Evolutionary conservation across 306 rosid genomes (phyloP).

Genomic region (Castanospermum australe): DNA sequence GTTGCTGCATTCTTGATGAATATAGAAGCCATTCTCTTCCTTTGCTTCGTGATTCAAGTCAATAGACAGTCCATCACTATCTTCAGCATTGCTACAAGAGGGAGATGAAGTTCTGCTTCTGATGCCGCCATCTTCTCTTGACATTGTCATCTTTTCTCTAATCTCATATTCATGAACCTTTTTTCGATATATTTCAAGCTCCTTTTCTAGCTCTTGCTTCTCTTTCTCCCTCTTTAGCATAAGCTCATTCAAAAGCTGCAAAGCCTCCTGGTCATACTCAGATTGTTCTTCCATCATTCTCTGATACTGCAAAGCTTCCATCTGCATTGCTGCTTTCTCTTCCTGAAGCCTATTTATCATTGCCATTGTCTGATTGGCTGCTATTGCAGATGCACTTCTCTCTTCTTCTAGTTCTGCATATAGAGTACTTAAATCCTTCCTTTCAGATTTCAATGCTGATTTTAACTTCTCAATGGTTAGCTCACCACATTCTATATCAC

Average conservation of each 20-base stretch:
- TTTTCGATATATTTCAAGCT: constrained; percentile 66
- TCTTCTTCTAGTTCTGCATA: constrained; percentile 94
- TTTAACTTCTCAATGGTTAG: constrained; percentile 61
- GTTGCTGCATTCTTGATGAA: constrained; percentile 55
- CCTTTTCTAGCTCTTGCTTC: constrained; percentile 84
- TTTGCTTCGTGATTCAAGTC: constrained; percentile 66
- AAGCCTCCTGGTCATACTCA: constrained; percentile 92
- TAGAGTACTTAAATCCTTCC: constrained; percentile 67
- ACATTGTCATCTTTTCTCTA: constrained; percentile 58
- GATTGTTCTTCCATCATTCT: constrained; percentile 99
- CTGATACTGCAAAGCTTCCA: constrained; percentile 98
- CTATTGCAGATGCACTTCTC: constrained; percentile 93
- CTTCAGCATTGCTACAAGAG: constrained; percentile 80
- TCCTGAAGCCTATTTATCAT: constrained; percentile 98
- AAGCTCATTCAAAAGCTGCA: constrained; percentile 90
- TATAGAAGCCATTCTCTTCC: constrained; percentile 58
- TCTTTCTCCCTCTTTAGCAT: constrained; percentile 88
- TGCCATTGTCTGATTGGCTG: constrained; percentile 97
- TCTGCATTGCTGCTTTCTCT: constrained; percentile 97
- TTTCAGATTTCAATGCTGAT: constrained; percentile 63
- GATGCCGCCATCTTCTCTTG: constrained; percentile 56
- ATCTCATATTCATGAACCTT: constrained; percentile 76
- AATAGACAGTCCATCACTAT: constrained; percentile 74
- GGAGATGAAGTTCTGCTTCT: constrained; percentile 74
- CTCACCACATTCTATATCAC: constrained; percentile 69